Conservation (phyloP, 2,329 filamentous ascomycete genomes). For the Neocatenulostroma microsporum region DNA sequence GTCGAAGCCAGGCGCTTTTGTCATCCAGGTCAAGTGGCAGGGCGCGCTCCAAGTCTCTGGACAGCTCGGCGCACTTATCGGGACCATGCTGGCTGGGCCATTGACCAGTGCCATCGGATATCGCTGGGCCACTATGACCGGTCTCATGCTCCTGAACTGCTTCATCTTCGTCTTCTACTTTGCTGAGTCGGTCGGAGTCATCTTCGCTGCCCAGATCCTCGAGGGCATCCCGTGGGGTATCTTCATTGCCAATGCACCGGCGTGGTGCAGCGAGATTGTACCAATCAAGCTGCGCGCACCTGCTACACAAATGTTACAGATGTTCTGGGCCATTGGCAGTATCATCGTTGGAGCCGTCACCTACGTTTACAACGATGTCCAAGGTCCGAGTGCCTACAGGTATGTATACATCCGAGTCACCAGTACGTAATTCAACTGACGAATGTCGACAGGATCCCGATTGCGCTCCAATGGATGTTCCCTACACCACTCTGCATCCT, state of each 20-base stretch:
- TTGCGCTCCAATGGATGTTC: constrained; percentile 54
- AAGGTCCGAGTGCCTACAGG: constrained; percentile 35
- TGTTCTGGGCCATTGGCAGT: constrained; percentile 57
- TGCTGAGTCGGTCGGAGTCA: constrained; percentile 38
- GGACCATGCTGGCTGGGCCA: constrained; percentile 54
- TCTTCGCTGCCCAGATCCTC: constrained; percentile 50
- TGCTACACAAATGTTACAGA: constrained; percentile 56
- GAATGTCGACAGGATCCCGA: constrained; percentile 38
- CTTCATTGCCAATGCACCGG: constrained; percentile 58
- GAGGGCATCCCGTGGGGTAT: constrained; percentile 59
- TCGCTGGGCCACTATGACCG: constrained; percentile 50
- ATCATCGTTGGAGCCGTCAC: constrained; percentile 55
- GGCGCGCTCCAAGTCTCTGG: constrained; percentile 50
- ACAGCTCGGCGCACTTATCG: constrained; percentile 52
- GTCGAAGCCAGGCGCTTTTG: constrained; percentile 12
- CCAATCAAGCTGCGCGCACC: constrained; percentile 51
- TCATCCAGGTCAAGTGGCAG: constrained; percentile 51
- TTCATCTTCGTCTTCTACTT: constrained; percentile 57
- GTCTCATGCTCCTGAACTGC: constrained; percentile 50
- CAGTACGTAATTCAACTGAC: constrained; percentile 27
- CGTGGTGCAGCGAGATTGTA: constrained; percentile 56
- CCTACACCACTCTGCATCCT: constrained; percentile 49
- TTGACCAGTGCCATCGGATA: constrained; percentile 53
- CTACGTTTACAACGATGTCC: constrained; percentile 43
- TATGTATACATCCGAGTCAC: constrained; percentile 24